These are phyloP conservation scores for Linderniella brevidens DNA, from an alignment of 257 asterid genomes.

Conservation along the genomic window DNA sequence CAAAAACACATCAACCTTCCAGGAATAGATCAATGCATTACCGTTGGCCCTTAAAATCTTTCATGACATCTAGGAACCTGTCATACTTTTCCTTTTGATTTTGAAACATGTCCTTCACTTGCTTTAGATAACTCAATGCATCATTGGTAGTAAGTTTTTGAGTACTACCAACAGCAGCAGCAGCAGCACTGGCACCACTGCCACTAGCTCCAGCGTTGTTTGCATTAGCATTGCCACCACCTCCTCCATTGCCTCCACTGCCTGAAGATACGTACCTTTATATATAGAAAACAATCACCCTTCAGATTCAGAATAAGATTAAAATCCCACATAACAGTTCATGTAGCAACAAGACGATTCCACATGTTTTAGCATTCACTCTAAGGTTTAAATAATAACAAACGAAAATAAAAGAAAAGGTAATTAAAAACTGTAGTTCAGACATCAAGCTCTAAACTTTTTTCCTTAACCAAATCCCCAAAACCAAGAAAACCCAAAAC, in stretches of 20 bases:
- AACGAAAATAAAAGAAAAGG: too few relatives aligned
- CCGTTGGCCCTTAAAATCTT: constrained; percentile 98
- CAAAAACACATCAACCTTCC: constrained; percentile 7
- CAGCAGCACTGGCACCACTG: constrained; percentile 20
- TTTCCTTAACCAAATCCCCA: too few relatives aligned
- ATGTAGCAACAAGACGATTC: too few relatives aligned
- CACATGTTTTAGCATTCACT: too few relatives aligned
- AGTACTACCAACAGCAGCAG: constrained; percentile 34
- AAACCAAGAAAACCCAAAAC: too few relatives aligned
- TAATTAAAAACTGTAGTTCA: too few relatives aligned
- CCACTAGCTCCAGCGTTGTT: constrained; percentile 11
- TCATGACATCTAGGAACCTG: constrained; percentile 92
- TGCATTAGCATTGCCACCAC: constrained; percentile 14
- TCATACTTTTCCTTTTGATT: constrained; percentile 90
- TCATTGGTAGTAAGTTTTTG: constrained; percentile 85
- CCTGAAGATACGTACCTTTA: constrained; percentile 40
- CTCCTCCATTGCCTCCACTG: constrained; percentile 17
- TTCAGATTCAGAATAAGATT: too few relatives aligned
- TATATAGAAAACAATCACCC: too few relatives aligned
- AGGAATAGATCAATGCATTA: constrained; percentile 10
- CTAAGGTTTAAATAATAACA: too few relatives aligned
- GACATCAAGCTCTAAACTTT: too few relatives aligned
- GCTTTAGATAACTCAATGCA: constrained; percentile 83
- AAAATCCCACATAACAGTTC: too few relatives aligned
- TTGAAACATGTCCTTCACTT: constrained; percentile 94